phyloP scores from a whole-genome alignment of 352 stramenopile genomes.

The Pythium apleroticum region DNA sequence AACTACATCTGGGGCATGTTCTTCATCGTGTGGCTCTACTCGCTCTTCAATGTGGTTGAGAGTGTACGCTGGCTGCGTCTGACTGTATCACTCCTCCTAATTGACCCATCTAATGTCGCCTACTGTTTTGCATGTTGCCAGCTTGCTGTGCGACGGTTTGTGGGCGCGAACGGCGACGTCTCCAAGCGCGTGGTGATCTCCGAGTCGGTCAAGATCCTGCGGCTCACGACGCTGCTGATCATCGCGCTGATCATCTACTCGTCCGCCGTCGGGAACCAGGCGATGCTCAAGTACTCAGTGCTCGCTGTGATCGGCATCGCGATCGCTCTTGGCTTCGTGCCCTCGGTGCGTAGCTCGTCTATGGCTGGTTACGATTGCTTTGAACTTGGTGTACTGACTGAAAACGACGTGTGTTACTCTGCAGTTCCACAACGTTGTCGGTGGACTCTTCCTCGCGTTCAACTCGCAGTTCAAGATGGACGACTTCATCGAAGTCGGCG shows the following conservation, averaged over 20 bases:
- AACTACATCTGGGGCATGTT: conserved; percentile 89
- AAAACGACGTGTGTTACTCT: not conserved
- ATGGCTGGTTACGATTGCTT: not conserved
- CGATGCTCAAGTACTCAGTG: conserved; percentile 82
- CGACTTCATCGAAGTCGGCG: conserved; percentile 81
- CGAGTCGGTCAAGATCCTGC: conserved; percentile 87
- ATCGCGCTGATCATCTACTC: conserved; percentile 87
- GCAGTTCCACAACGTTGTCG: conserved; percentile 84
- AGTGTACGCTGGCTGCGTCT: conserved; percentile 41
- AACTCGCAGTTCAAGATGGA: conserved; percentile 89
- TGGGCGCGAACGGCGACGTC: conserved; percentile 72
- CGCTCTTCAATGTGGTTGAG: conserved; percentile 87
- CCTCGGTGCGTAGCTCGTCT: conserved; percentile 39
- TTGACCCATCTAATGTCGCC: not conserved
- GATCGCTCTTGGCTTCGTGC: conserved; percentile 84
- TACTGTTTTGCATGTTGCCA: conserved; percentile 30
- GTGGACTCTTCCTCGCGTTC: conserved; percentile 85
- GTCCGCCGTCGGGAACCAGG: conserved; percentile 65
- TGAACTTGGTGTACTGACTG: not conserved
- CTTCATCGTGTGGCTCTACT: conserved; percentile 89
- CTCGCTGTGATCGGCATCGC: conserved; percentile 80
- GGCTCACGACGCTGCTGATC: conserved; percentile 72
- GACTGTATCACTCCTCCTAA: not conserved
- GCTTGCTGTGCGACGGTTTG: conserved; percentile 77
- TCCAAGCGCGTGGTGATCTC: conserved; percentile 90